A percentile compares a stretch with the other conserved stretches of the same genome.
phyloP scores from a whole-genome alignment of 176 grass and related monocot genomes.

The Triticum turgidum region DNA sequence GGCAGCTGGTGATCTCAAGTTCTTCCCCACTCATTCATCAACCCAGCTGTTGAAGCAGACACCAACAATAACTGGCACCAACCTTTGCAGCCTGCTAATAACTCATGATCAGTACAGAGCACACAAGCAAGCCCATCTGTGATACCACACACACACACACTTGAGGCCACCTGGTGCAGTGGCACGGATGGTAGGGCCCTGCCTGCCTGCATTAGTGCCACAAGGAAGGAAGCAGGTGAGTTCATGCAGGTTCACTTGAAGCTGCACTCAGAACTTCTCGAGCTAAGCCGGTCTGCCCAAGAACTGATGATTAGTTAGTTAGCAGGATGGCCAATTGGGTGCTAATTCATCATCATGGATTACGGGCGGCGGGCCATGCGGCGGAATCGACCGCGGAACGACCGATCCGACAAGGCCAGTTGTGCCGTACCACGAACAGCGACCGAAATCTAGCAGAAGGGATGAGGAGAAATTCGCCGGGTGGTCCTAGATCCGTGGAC shows the following conservation, averaged over 20 bases:
- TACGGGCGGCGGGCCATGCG: neutral
- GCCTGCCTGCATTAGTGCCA: neutral
- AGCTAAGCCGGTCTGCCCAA: too few relatives aligned
- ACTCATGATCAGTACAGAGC: neutral
- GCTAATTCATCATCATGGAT: too few relatives aligned
- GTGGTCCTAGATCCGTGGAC: slow-evolving; percentile 33
- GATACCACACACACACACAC: neutral
- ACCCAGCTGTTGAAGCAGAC: slow-evolving; percentile 24
- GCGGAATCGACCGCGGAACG: slow-evolving; percentile 16
- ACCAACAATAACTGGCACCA: slow-evolving; percentile 30
- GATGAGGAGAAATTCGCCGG: neutral
- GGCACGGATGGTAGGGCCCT: slow-evolving; percentile 36
- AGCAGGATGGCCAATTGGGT: too few relatives aligned
- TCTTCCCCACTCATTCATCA: neutral
- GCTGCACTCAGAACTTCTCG: too few relatives aligned
- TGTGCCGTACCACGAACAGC: slow-evolving; percentile 39
- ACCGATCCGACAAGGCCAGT: slow-evolving; percentile 33
- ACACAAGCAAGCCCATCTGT: slow-evolving; percentile 17
- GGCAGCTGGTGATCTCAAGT: slow-evolving; percentile 24
- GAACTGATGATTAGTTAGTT: neutral
- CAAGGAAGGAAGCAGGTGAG: neutral
- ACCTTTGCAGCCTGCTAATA: slow-evolving; percentile 42
- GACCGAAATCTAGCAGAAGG: slow-evolving; percentile 28
- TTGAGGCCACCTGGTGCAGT: too few relatives aligned
- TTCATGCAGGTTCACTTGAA: neutral